Conservation (phyloP, 305 asterid genomes). For the Ajuga reptans region DNA sequence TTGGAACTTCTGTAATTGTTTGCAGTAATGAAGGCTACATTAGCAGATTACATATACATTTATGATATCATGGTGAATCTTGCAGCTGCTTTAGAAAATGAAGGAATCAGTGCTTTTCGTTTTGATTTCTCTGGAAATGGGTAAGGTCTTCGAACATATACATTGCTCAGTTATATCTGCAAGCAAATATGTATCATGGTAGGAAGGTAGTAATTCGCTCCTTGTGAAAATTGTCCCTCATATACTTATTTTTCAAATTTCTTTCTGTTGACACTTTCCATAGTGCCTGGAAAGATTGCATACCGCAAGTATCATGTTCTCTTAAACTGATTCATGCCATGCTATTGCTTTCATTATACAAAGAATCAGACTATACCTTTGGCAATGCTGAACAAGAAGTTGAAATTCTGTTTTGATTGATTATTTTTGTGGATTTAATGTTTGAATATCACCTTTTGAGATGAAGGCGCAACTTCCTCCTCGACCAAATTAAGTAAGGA, state of each 20-base stretch:
- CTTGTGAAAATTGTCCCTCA: neutral
- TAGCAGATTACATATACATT: too few species aligned
- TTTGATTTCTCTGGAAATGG: constrained; percentile 92
- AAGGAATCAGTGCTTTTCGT: constrained; percentile 73
- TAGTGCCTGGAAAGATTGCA: neutral
- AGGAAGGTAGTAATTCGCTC: neutral
- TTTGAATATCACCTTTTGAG: too few species aligned
- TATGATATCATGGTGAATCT: constrained; percentile 42
- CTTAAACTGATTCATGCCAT: neutral
- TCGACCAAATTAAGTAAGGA: too few species aligned
- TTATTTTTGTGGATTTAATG: too few species aligned
- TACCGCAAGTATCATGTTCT: neutral
- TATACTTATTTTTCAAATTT: neutral
- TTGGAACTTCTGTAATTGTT: neutral
- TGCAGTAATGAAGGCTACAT: neutral
- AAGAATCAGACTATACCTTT: too few species aligned
- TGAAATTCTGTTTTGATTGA: too few species aligned
- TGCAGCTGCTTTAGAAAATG: constrained; percentile 55
- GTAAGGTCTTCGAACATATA: constrained; percentile 30
- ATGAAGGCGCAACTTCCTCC: neutral
- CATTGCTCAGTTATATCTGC: neutral
- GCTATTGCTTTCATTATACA: constrained; percentile 2
- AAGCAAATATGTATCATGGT: neutral
- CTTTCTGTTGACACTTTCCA: neutral
- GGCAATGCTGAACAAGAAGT: too few species aligned